Evolutionary conservation across 345 rosid genomes (phyloP).

Genomic region (Camelina laxa): DNA sequence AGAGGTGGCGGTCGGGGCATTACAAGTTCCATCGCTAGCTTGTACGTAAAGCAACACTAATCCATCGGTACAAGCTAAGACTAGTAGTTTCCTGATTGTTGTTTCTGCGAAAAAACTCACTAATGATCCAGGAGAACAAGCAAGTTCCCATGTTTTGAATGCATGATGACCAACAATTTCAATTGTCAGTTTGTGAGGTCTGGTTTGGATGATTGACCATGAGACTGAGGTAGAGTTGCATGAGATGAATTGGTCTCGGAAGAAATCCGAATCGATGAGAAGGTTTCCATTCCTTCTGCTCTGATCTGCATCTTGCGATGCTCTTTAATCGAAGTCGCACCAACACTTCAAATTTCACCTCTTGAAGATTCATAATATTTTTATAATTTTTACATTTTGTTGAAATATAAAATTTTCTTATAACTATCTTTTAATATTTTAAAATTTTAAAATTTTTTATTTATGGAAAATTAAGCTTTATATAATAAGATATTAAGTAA

Average conservation of each 20-base stretch:
- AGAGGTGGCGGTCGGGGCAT: too few species aligned
- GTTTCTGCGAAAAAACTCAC: conserved; percentile 13
- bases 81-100: not conserved
- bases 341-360: not conserved
- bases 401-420: too few species aligned
- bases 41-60: conserved; percentile 4
- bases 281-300: conserved; percentile 27
- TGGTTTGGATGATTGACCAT: too few species aligned
- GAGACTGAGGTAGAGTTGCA: too few species aligned
- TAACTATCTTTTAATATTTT: too few species aligned
- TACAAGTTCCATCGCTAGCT: not conserved
- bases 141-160: not conserved
- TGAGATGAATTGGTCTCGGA: not conserved
- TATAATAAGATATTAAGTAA: too few species aligned
- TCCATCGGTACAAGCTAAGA: conserved; percentile 26
- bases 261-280: conserved; percentile 22
- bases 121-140: conserved; percentile 17
- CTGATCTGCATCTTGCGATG: not conserved
- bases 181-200: too few species aligned
- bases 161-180: too few species aligned
- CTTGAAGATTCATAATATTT: too few species aligned
- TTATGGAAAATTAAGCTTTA: too few species aligned
- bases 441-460: too few species aligned
- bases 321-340: not conserved
- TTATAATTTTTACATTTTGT: too few species aligned